Evolutionary conservation across 352 stramenopile species (phyloP).

Genomic region (Phytophthora kernoviae): DNA sequence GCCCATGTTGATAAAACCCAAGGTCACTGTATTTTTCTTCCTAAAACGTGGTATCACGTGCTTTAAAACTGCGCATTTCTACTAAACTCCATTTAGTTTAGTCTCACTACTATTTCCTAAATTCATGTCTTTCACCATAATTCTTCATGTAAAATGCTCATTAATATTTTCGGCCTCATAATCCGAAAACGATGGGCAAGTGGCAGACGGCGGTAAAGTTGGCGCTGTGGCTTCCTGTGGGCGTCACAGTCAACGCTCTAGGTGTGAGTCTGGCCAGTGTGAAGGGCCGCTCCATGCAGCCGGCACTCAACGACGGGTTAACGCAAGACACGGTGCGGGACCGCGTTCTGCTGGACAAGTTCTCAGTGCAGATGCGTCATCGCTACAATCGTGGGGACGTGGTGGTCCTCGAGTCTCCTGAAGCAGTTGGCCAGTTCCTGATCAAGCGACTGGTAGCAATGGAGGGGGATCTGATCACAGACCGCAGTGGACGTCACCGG

Average conservation of each 20-base stretch:
- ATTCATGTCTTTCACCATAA: no score
- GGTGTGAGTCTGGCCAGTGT: constrained; percentile 74
- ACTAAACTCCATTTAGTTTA: no score
- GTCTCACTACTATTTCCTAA: no score
- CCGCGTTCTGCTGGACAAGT: constrained; percentile 87
- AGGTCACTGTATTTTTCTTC: neutral
- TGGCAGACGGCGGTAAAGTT: constrained; percentile 68
- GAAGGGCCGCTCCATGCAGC: constrained; percentile 87
- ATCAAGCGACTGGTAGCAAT: constrained; percentile 83
- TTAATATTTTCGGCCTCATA: neutral
- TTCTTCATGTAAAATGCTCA: no score
- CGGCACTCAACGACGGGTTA: constrained; percentile 77
- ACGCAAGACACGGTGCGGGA: constrained; percentile 68
- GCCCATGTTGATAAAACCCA: neutral
- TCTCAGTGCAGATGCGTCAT: constrained; percentile 78
- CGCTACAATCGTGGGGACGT: constrained; percentile 73
- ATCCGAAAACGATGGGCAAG: constrained; percentile 37
- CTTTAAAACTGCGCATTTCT: neutral
- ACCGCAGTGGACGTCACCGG: constrained; percentile 37
- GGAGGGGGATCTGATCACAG: constrained; percentile 75
- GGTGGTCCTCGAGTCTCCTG: constrained; percentile 77
- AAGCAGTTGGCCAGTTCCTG: constrained; percentile 55
- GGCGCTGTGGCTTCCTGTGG: constrained; percentile 83
- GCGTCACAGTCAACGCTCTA: constrained; percentile 76
- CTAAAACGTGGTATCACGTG: neutral